Evolutionary conservation across 305 asterid species (phyloP).

Genomic region (Salvia sclarea): DNA sequence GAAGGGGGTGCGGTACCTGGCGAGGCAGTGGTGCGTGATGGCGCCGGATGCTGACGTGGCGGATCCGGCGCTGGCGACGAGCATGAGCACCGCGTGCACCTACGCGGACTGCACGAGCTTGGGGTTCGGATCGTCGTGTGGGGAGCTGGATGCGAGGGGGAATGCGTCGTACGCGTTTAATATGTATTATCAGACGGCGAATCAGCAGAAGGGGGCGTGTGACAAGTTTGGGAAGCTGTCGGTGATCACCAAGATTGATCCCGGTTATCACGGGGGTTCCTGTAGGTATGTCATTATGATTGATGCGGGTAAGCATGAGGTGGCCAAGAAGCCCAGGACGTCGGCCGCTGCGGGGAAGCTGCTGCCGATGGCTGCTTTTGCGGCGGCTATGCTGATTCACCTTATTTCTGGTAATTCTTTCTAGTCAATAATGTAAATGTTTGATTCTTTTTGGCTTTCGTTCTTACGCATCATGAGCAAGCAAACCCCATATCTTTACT

Average conservation of each 20-base stretch:
- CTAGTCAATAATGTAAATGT: too few relatives aligned
- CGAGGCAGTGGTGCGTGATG: conserved; percentile 82
- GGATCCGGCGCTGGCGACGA: conserved; percentile 52
- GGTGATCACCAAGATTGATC: conserved; percentile 65
- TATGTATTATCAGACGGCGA: conserved; percentile 65
- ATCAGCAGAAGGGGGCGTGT: conserved; percentile 75
- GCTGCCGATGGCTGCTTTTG: conserved; percentile 17
- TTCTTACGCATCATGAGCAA: too few relatives aligned
- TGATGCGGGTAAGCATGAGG: conserved; percentile 51
- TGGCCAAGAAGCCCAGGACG: conserved; percentile 42
- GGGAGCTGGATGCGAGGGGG: conserved; percentile 41
- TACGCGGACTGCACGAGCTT: conserved; percentile 89
- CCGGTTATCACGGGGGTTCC: conserved; percentile 39
- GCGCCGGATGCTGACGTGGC: conserved; percentile 54
- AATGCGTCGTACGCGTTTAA: conserved; percentile 82
- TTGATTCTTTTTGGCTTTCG: too few relatives aligned
- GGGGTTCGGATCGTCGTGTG: conserved; percentile 73
- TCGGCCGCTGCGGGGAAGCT: conserved; percentile 41
- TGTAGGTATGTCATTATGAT: conserved; percentile 84
- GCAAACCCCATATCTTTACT: too few relatives aligned
- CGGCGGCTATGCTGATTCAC: conserved; percentile 10
- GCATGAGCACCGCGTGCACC: conserved; percentile 56
- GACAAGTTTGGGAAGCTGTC: conserved; percentile 62
- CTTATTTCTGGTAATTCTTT: not conserved
- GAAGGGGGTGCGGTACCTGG: conserved; percentile 68